A percentile compares a stretch with the other conserved stretches of the same genome.
Evolutionary conservation across 1,139 yeast genomes (phyloP).

Genomic region (Ogataea hybrid): DNA sequence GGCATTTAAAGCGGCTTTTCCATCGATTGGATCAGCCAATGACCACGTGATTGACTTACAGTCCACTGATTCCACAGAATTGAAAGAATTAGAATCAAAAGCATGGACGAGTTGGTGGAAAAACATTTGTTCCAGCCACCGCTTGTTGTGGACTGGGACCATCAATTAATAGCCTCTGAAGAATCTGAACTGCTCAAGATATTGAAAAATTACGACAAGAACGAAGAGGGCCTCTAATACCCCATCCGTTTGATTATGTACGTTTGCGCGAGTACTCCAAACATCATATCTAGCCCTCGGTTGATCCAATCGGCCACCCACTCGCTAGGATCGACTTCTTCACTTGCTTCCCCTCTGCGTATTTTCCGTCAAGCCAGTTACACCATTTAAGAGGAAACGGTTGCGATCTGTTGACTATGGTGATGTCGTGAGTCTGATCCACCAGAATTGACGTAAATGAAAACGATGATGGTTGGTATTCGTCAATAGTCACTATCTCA

Average conservation of each 20-base stretch:
- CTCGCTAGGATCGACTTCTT: conserved; percentile 80
- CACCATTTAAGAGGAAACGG: conserved; percentile 91
- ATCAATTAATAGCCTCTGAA: conserved; percentile 51
- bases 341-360: conserved; percentile 32
- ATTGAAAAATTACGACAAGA: conserved; percentile 24
- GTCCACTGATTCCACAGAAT: conserved; percentile 10
- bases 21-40: conserved; percentile 20
- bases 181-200: conserved; percentile 34
- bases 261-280: conserved; percentile 86
- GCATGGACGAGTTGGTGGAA: conserved; percentile 20
- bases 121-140: conserved; percentile 39
- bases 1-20: conserved; percentile 29
- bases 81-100: conserved; percentile 13
- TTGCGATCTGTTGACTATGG: conserved; percentile 76
- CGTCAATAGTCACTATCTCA: conserved; percentile 43
- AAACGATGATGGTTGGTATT: conserved; percentile 42
- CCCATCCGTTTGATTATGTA: conserved; percentile 95
- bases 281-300: conserved; percentile 73
- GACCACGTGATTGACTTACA: conserved; percentile 22
- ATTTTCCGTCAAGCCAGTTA: conserved; percentile 64
- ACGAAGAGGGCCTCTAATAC: conserved; percentile 27
- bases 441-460: conserved; percentile 70
- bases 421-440: conserved; percentile 76
- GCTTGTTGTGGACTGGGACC: conserved; percentile 56
- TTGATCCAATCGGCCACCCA: conserved; percentile 96